Evolutionary conservation across 2,329 filamentous ascomycete genomes (phyloP).

Genomic region (Neofusicoccum sp.): DNA sequence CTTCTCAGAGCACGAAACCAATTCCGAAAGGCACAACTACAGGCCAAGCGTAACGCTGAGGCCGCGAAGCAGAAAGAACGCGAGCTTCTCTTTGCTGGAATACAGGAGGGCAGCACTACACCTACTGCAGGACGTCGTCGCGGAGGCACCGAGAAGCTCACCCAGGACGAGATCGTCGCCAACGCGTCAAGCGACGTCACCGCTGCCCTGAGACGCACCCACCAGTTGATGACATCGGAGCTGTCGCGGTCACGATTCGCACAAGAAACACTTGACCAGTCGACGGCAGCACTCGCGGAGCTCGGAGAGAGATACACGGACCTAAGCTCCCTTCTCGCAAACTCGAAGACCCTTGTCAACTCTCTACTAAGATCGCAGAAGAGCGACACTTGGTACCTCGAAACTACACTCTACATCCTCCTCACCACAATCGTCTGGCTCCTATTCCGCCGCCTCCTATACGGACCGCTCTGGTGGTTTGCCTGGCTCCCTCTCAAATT

Average conservation of each 20-base stretch:
- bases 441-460: constrained; percentile 79
- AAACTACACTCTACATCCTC: constrained; percentile 84
- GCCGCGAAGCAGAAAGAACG: constrained; percentile 75
- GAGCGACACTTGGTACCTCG: constrained; percentile 96
- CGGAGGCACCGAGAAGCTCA: constrained; percentile 54
- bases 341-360: constrained; percentile 73
- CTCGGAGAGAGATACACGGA: constrained; percentile 80
- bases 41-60: constrained; percentile 74
- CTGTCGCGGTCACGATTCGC: constrained; percentile 86
- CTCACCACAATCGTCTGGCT: constrained; percentile 80
- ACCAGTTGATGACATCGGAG: constrained; percentile 83
- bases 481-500: constrained; percentile 79
- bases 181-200: constrained; percentile 84
- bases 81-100: constrained; percentile 70
- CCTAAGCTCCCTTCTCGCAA: constrained; percentile 75
- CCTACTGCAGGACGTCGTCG: constrained; percentile 38
- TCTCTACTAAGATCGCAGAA: constrained; percentile 86
- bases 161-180: constrained; percentile 72
- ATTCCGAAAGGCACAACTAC: constrained; percentile 81
- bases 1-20: constrained; percentile 58
- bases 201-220: constrained; percentile 77
- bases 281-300: constrained; percentile 77
- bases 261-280: constrained; percentile 83
- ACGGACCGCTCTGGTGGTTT: constrained; percentile 89
- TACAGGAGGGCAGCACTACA: constrained; percentile 49